Base-by-base conservation (phyloP, 2,329 filamentous ascomycete genomes). In the Fusarium piperis region DNA sequence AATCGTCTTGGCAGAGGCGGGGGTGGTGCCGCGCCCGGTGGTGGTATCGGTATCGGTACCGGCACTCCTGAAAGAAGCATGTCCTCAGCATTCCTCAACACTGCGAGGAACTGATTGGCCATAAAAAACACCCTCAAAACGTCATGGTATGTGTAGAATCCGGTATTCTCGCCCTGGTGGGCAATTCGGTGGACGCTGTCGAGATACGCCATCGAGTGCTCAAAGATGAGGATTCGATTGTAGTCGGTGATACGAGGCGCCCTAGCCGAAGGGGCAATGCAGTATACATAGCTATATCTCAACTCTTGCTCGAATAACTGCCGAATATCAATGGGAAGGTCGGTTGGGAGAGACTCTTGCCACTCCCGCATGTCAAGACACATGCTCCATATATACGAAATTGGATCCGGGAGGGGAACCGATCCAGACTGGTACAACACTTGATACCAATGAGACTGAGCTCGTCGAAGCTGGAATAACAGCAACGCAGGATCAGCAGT, bases 401-500 rank as follows among this genome's bases (percentile, higher is more conserved):
- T 87, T 1, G 93, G 87, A 59, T 95, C 90, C 18, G 89, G 84
- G 64, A 94, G 86, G n/a, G 89, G 88, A 2, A 88, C 85, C 1
- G 91, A 88, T 11, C 93, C 92, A 18, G 91, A 93, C 76, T 96
- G 94, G 78, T 96, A 96, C 3, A 98, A 88, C 23, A 92, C 89
- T 77, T 97, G 94, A 76, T 98, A 98, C 90, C 94, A 97, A 56
- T 88, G 88, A 0, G 96, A 98, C 79, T 98, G 92, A 8, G 94
- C 89, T 65, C 92, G 89, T n/a, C 95, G 92, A 10, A 98, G 89
- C 74, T 92, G 91, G 78, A 97, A 95, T 2, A 97, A 83, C 18
- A 94, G 87, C 12, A 94, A 85, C 0, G 94, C 94, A 6, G 93
- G 89, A 62, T 93, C 90, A 35, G 92, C 88, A 1, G 80, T 87